Evolutionary conservation across 768 basidiomycete genomes (phyloP).

Genomic region (Termitomyces bulborhizus): DNA sequence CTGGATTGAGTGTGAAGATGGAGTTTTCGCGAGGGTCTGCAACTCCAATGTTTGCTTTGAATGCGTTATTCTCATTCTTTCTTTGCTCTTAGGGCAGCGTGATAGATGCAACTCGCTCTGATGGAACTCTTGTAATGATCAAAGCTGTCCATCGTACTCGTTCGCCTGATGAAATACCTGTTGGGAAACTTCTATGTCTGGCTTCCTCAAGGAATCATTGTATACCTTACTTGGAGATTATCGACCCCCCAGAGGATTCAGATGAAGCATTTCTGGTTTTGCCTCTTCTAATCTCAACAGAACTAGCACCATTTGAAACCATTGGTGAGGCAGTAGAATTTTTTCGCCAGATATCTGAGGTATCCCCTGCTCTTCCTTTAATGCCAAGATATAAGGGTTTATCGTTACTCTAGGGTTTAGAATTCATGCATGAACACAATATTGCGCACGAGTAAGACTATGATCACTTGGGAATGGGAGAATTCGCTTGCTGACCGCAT

Average conservation of each 20-base stretch:
- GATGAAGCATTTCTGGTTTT: background rate
- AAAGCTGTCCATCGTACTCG: background rate
- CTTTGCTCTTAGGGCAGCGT: background rate
- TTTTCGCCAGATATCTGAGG: conserved; percentile 14
- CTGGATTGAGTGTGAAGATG: conserved; percentile 4
- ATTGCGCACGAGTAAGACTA: conserved; percentile 25
- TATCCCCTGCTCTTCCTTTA: background rate
- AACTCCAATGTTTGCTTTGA: background rate
- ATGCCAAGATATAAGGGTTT: background rate
- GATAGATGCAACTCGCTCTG: background rate
- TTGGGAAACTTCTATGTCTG: background rate
- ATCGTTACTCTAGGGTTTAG: conserved; percentile 13
- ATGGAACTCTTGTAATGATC: conserved; percentile 1
- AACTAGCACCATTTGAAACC: background rate
- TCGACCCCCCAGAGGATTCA: conserved; percentile 14
- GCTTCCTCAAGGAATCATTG: conserved; percentile 24
- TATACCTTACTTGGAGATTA: conserved; percentile 18
- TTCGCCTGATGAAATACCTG: background rate
- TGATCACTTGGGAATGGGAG: too few relatives aligned
- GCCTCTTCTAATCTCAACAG: background rate
- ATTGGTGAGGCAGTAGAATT: background rate
- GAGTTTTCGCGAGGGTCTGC: background rate
- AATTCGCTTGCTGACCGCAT: background rate
- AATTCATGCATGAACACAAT: conserved; percentile 27
- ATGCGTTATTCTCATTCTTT: background rate